These are phyloP conservation scores for Fagopyrum homotropicum DNA, from an alignment of 148 eudicot species.

Conservation along the genomic window DNA sequence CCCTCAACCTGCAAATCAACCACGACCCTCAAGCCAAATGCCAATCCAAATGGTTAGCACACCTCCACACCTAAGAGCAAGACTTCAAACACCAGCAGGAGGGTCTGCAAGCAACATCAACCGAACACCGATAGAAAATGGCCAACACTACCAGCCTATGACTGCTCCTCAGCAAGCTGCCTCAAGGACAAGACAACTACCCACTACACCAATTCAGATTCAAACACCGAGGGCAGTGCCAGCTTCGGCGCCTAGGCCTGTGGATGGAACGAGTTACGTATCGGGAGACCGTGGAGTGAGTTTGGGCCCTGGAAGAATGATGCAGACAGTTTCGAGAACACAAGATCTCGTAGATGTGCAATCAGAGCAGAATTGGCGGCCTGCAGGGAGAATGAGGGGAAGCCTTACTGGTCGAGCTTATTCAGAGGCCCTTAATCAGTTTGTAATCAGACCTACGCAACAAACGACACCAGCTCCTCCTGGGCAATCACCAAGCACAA, in stretches of 20 bases:
- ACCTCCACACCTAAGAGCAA: conserved; percentile 33
- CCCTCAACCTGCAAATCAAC: conserved; percentile 19
- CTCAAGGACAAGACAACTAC: conserved; percentile 21
- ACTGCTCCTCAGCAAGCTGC: conserved; percentile 26
- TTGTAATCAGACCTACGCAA: conserved; percentile 42
- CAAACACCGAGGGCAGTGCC: conserved; percentile 26
- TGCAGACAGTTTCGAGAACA: conserved; percentile 29
- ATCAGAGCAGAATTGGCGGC: conserved; percentile 54
- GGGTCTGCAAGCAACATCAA: conserved; percentile 11
- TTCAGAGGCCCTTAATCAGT: conserved; percentile 51
- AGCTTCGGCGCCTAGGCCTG: conserved; percentile 9
- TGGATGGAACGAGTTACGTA: conserved; percentile 13
- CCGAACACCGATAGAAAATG: no score
- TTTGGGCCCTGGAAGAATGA: conserved; percentile 6
- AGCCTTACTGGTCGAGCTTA: conserved; percentile 62
- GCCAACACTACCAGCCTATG: not conserved
- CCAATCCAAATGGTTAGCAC: conserved; percentile 28
- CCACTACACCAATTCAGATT: conserved; percentile 22
- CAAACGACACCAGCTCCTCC: conserved; percentile 26
- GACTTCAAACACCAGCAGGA: conserved; percentile 27
- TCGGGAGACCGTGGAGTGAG: no score
- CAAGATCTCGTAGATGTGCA: conserved; percentile 35
- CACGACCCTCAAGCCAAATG: conserved; percentile 25
- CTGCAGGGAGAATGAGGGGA: conserved; percentile 87
- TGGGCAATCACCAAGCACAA: not conserved